Percentiles rank a stretch among this genome's conserved stretches.
phyloP scores from a whole-genome alignment of 2,329 filamentous ascomycete species.

The Aureobasidium leucospermi region DNA sequence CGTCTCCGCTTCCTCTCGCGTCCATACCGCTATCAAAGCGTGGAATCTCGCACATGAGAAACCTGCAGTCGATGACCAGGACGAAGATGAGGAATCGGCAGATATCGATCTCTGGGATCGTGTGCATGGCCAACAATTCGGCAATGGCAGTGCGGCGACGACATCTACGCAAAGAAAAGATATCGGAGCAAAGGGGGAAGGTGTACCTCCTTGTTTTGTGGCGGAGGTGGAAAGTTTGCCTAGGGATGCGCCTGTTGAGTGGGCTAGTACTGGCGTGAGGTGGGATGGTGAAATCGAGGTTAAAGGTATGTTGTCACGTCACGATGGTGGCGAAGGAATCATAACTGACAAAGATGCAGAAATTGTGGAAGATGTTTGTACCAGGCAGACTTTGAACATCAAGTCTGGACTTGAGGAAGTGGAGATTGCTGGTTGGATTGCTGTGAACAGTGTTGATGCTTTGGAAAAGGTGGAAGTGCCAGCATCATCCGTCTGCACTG shows the following conservation, averaged over 20 bases:
- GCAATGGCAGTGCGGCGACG: conserved; percentile 19
- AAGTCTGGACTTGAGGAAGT: background rate
- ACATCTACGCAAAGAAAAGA: conserved; percentile 29
- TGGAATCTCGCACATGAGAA: conserved; percentile 36
- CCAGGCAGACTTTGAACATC: background rate
- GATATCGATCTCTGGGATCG: conserved; percentile 61
- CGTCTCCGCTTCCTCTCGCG: conserved; percentile 19
- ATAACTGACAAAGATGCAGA: background rate
- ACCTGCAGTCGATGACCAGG: conserved; percentile 29
- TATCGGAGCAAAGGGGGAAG: background rate
- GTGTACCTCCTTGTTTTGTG: conserved; percentile 59
- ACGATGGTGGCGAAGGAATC: background rate
- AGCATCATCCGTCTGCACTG: background rate
- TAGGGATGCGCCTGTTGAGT: conserved; percentile 68
- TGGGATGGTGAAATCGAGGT: background rate
- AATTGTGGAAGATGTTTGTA: background rate
- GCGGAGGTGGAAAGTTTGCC: conserved; percentile 73
- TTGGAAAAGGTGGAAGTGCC: background rate
- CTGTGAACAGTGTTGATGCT: background rate
- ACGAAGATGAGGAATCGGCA: conserved; percentile 41
- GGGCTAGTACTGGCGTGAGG: conserved; percentile 37
- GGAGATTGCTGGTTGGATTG: background rate
- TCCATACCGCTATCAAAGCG: conserved; percentile 22
- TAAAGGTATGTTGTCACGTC: background rate
- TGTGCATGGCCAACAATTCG: conserved; percentile 14